Percentiles rank a stretch among this genome's conserved stretches.
These are phyloP conservation scores for Moesziomyces globuligerus DNA, from an alignment of 1,284 basidiomycete genomes.

Conservation along the genomic window DNA sequence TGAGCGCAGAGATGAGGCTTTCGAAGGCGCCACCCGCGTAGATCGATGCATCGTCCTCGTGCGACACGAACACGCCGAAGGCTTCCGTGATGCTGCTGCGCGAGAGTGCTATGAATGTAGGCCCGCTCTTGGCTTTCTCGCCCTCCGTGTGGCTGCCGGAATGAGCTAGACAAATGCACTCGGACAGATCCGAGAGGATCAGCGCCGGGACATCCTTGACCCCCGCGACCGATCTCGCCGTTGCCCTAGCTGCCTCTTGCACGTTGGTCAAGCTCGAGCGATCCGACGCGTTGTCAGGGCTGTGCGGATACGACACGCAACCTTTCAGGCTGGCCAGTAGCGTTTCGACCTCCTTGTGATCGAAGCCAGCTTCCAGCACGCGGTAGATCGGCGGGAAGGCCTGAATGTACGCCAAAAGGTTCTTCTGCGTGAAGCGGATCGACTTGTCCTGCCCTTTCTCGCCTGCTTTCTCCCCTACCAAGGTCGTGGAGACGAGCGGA, in stretches of 20 bases:
- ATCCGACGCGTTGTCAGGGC: slow-evolving; percentile 87
- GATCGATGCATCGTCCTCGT: slow-evolving; percentile 72
- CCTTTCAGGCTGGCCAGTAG: slow-evolving; percentile 83
- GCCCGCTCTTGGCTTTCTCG: slow-evolving; percentile 68
- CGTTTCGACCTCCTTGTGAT: slow-evolving; percentile 74
- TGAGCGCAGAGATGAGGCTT: slow-evolving; percentile 73
- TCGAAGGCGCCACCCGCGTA: slow-evolving; percentile 86
- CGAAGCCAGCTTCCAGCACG: slow-evolving; percentile 52
- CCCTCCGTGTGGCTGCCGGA: slow-evolving; percentile 6
- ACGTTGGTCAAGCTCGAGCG: slow-evolving; percentile 84
- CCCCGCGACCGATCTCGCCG: slow-evolving; percentile 73
- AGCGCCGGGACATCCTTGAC: slow-evolving; percentile 76
- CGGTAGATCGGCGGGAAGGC: slow-evolving; percentile 71
- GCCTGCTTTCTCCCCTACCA: too few relatives aligned
- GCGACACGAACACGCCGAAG: slow-evolving; percentile 72
- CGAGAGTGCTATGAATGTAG: slow-evolving; percentile 86
- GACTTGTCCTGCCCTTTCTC: slow-evolving; percentile 7
- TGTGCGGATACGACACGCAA: slow-evolving; percentile 81
- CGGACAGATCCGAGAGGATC: slow-evolving; percentile 82
- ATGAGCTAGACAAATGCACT: slow-evolving; percentile 86
- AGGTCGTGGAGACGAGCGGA: too few relatives aligned
- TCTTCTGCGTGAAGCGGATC: slow-evolving; percentile 82
- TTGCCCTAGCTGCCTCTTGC: slow-evolving; percentile 77
- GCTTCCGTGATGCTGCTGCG: slow-evolving; percentile 87
- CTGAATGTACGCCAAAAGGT: slow-evolving; percentile 81